These are phyloP conservation scores for Neofusicoccum umdonicola DNA, from an alignment of 2,329 filamentous ascomycete genomes.

Conservation along the genomic window DNA sequence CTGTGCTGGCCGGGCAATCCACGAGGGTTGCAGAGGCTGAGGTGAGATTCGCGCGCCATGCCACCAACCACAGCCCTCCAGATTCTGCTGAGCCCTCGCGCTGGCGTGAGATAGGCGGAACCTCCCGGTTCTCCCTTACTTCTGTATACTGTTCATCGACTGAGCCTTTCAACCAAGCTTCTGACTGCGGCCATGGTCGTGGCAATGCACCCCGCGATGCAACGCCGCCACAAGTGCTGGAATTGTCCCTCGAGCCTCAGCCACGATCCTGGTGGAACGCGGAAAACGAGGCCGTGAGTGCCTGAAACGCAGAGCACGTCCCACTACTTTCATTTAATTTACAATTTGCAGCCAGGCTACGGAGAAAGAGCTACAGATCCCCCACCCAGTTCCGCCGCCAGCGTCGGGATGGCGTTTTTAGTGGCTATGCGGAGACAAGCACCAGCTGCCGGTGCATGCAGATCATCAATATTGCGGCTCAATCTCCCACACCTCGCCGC, in stretches of 20 bases:
- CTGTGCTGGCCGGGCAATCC: not conserved
- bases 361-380: not conserved
- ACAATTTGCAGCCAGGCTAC: not conserved
- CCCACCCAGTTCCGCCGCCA: not conserved
- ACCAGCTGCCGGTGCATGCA: not conserved
- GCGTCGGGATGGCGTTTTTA: not conserved
- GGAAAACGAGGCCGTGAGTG: not conserved
- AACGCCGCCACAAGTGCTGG: not conserved
- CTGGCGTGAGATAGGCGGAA: not conserved
- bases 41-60: not conserved
- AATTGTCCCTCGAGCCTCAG: not conserved
- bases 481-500: not conserved
- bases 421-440: not conserved
- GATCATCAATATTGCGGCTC: conserved; percentile 15
- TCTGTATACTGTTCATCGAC: too few relatives aligned
- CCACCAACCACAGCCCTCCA: not conserved
- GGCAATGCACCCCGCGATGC: conserved; percentile 5
- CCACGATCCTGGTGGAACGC: not conserved
- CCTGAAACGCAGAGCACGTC: not conserved
- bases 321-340: not conserved
- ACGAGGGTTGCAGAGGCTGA: not conserved
- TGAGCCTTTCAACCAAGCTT: not conserved
- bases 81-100: conserved; percentile 8
- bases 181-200: conserved; percentile 3
- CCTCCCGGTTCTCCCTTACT: not conserved